phyloP scores from a whole-genome alignment of 257 asterid species.

The Petunia secreta region DNA sequence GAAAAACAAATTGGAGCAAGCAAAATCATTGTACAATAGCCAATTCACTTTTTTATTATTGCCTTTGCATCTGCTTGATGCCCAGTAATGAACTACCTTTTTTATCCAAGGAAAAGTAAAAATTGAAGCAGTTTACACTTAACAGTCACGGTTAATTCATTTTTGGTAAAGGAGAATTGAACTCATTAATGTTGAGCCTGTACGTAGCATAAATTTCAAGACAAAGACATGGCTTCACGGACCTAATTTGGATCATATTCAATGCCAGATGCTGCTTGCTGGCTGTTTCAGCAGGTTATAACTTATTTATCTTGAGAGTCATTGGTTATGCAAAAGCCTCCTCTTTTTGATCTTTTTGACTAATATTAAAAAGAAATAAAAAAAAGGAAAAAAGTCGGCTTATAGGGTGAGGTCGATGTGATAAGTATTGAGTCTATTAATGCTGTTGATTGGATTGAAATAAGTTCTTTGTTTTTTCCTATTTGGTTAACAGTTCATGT shows the following conservation, averaged over 20 bases:
- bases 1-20: too few relatives aligned
- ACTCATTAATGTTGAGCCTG: neutral
- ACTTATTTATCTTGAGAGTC: neutral
- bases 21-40: too few relatives aligned
- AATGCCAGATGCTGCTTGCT: neutral
- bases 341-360: neutral
- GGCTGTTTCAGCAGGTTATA: neutral
- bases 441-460: neutral
- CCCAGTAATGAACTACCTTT: too few relatives aligned
- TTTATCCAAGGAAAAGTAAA: neutral
- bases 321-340: neutral
- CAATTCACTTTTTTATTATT: too few relatives aligned
- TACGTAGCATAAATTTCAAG: neutral
- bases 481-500: neutral
- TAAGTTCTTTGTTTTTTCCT: neutral
- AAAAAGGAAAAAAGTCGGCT: neutral
- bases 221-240: neutral
- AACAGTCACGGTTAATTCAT: neutral
- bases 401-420: neutral
- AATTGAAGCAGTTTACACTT: neutral
- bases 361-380: neutral
- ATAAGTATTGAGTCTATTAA: neutral
- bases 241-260: neutral
- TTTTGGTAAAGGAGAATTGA: neutral
- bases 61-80: too few relatives aligned